Evolutionary conservation across 2,329 filamentous ascomycete species (phyloP), one percentile per base, ranked within the genome.

Genomic region (Xylariaceae sp.): DNA sequence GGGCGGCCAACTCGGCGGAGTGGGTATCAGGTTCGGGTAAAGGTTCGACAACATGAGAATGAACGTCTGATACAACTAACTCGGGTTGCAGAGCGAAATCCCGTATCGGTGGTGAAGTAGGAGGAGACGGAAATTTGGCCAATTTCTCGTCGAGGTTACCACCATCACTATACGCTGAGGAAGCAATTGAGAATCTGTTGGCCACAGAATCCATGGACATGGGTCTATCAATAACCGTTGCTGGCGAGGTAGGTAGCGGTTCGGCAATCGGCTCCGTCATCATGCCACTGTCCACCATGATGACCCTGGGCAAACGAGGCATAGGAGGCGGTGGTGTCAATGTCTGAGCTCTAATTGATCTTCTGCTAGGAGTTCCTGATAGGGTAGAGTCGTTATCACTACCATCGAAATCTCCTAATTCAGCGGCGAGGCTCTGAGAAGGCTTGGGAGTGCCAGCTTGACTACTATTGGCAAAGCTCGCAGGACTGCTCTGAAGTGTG

Each of bases 361-460:
- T 62, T 29, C 71, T 69, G 48, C 72, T 76, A 19, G 79, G 79
- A 22, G 78, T 82, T 19, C 67, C 74, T 15, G 70, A 71, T 19
- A 66, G 57, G 44, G 65, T 71, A 40, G 85, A 83, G 47, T 85
- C 83, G 45, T 88, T 86, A 48, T 88, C 87, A 52, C 85, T 84
- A 49, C 81, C 80, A 47, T 80, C 84, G 33, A 96, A 70, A 51
- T 89, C 87, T 39, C 86, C 88, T 32, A 98, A 76, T 64, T 98
- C 93, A 31, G 89, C 89, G 61, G 93, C 95, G 38, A 98, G 72
- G 57, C 86, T 97, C 68, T 95, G 87, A 13, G 79, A 76, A 15
- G 56, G 65, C 33, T 75, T 67, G 9, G 78, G 70, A 3, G 75
- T 78, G 34, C 67, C 68, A 41, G 66, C 57, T 35, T 62, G 63